These are phyloP conservation scores for Teratosphaeria nubilosa DNA, from an alignment of 2,329 filamentous ascomycete species.

Conservation along the genomic window DNA sequence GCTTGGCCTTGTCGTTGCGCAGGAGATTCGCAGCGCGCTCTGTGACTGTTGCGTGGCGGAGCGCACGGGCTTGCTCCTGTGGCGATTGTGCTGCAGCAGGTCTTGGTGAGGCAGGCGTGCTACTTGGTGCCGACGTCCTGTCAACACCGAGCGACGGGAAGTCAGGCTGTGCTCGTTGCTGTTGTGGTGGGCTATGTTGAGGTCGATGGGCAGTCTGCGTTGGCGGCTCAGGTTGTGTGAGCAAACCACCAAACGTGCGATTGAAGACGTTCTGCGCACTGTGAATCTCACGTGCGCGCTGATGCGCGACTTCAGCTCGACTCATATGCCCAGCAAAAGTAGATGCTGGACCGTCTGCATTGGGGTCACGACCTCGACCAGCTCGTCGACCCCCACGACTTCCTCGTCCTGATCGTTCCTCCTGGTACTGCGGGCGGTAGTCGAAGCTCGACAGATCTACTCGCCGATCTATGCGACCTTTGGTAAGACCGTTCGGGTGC, in stretches of 20 bases:
- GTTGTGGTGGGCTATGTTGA: conserved; percentile 20
- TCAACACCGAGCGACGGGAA: conserved; percentile 10
- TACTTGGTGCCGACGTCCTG: conserved; percentile 22
- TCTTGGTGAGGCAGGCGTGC: conserved; percentile 26
- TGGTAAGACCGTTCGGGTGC: conserved; percentile 70
- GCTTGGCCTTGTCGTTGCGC: conserved; percentile 63
- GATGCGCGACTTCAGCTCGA: conserved; percentile 81
- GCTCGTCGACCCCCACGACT: conserved; percentile 37
- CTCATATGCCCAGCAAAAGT: conserved; percentile 71
- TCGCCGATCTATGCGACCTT: conserved; percentile 71
- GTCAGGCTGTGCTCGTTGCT: conserved; percentile 18
- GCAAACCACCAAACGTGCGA: conserved; percentile 74
- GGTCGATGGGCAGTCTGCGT: conserved; percentile 14
- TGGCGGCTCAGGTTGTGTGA: conserved; percentile 41
- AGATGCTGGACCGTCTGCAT: conserved; percentile 65
- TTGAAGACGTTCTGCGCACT: conserved; percentile 71
- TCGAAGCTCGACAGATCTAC: conserved; percentile 87
- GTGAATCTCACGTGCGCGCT: conserved; percentile 84
- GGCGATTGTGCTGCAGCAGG: conserved; percentile 44
- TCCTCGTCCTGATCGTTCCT: conserved; percentile 41
- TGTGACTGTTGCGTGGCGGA: conserved; percentile 75
- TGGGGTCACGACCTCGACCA: conserved; percentile 72
- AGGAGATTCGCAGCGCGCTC: conserved; percentile 76
- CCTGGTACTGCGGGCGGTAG: conserved; percentile 60
- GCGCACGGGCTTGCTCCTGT: conserved; percentile 68